Conservation (phyloP, 2,329 filamentous ascomycete species). For the Pyrenochaeta sp. region DNA sequence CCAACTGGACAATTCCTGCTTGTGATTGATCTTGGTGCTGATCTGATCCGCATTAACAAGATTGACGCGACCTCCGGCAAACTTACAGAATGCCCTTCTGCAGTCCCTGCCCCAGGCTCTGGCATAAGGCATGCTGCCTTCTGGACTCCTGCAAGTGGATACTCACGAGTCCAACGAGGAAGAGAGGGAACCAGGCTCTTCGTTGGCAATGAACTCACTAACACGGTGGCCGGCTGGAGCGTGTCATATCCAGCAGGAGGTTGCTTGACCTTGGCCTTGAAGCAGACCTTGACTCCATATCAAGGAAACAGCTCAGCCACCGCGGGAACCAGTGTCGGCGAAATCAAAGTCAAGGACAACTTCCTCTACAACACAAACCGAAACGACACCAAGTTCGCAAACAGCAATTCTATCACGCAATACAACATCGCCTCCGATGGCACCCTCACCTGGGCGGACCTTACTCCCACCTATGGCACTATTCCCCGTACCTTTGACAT, state of each 20-base stretch:
- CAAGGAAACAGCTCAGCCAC: slow-evolving; percentile 38
- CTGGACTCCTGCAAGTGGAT: slow-evolving; percentile 49
- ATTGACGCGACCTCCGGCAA: slow-evolving; percentile 57
- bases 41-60: slow-evolving; percentile 63
- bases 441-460: slow-evolving; percentile 36
- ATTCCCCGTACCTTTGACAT: slow-evolving; percentile 49
- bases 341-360: slow-evolving; percentile 43
- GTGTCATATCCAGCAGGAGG: slow-evolving; percentile 40
- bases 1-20: slow-evolving; percentile 61
- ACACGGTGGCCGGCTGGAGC: slow-evolving; percentile 41
- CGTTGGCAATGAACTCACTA: slow-evolving; percentile 45
- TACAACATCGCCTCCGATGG: slow-evolving; percentile 43
- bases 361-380: slow-evolving; percentile 47
- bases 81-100: slow-evolving; percentile 57
- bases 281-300: slow-evolving; percentile 45
- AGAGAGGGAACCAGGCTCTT: slow-evolving; percentile 37
- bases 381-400: slow-evolving; percentile 48
- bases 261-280: slow-evolving; percentile 41
- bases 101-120: slow-evolving; percentile 55
- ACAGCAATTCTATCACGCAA: slow-evolving; percentile 45
- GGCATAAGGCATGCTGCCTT: slow-evolving; percentile 65
- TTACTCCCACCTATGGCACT: slow-evolving; percentile 40
- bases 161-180: slow-evolving; percentile 28
- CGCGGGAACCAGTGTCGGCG: slow-evolving; percentile 41
- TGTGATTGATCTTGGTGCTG: slow-evolving; percentile 63